Conservation (phyloP, 331 rosid genomes). For the Prunus yedoensis region DNA sequence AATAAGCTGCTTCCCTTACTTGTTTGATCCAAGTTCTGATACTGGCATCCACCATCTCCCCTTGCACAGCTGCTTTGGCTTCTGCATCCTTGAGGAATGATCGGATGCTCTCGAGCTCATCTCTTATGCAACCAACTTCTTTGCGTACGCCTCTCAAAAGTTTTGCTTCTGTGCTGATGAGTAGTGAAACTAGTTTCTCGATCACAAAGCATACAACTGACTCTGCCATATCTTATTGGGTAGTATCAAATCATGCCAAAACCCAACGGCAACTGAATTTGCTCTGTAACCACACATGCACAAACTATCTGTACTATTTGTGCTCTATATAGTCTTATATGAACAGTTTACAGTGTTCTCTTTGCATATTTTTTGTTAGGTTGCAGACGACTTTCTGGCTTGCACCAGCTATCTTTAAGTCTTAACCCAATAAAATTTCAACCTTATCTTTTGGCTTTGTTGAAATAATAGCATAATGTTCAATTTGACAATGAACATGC, state of each 20-base stretch:
- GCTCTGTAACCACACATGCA: too few relatives aligned
- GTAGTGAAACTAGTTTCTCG: not conserved
- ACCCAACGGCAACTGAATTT: too few relatives aligned
- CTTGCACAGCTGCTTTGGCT: not conserved
- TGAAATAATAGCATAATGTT: too few relatives aligned
- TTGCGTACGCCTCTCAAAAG: not conserved
- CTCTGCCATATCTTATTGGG: not conserved
- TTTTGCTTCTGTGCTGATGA: not conserved
- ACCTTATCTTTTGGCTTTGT: too few relatives aligned
- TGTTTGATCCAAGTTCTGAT: not conserved
- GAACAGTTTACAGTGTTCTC: too few relatives aligned
- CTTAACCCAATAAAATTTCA: too few relatives aligned
- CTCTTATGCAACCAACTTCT: not conserved
- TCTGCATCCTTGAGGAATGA: conserved; percentile 7
- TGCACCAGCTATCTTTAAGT: too few relatives aligned
- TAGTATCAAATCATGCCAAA: too few relatives aligned
- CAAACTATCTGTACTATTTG: too few relatives aligned
- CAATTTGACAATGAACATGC: too few relatives aligned
- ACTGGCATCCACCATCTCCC: not conserved
- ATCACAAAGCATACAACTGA: conserved; percentile 6
- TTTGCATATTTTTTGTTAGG: not conserved
- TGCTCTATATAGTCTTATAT: too few relatives aligned
- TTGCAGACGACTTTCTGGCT: not conserved
- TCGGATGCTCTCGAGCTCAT: not conserved
- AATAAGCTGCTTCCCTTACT: conserved; percentile 4